Evolutionary conservation across 495 filamentous ascomycete species (phyloP), one percentile per base, ranked within the genome.

Genomic region (Aspergillus conjunctus): DNA sequence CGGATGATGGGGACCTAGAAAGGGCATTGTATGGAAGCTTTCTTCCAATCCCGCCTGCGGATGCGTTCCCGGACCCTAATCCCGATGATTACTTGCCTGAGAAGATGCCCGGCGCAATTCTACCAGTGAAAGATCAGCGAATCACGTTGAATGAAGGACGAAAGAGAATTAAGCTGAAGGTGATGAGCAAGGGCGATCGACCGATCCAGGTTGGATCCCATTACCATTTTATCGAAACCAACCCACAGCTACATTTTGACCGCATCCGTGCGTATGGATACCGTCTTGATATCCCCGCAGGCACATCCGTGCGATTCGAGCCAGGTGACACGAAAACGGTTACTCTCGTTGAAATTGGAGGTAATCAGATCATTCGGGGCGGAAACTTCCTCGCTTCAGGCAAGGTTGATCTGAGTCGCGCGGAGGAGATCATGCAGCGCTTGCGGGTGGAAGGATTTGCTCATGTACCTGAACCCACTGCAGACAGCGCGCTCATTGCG

Each of bases 191-290:
- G 59, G 95, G 94, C 3, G 95, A 98, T 75, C 78, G 94, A 34
- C 93, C 94, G 12, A 88, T 97, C 62, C 93, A 96, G 85, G 81
- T 93, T 62, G 94, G 94, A 18, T 96, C 91, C 58, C 94, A 98
- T 72, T 98, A 98, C 74, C 93, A 98, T 75, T 92, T 98, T 72
- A 84, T 97, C 67, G 94, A 98, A 79, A 89, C 86, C 20, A 98
- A 98, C 70, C 90, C 93, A 20, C 85, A 89, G 72, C 79, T 98
- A 55, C 85, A 91, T 68, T 98, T 98, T 72, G 94, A 98, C 72
- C 90, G 94, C n/a, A 72, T 85, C 30, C 84, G 85, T 51, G 82
- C 93, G 1, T 93, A 93, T 65, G 94, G 94, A 3, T 97, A 82
- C 72, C 84, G 93, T 11, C 81, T 98, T 20, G 93, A 98, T 68